phyloP scores from a whole-genome alignment of 768 basidiomycete species.

The Tricholoma terreum region DNA sequence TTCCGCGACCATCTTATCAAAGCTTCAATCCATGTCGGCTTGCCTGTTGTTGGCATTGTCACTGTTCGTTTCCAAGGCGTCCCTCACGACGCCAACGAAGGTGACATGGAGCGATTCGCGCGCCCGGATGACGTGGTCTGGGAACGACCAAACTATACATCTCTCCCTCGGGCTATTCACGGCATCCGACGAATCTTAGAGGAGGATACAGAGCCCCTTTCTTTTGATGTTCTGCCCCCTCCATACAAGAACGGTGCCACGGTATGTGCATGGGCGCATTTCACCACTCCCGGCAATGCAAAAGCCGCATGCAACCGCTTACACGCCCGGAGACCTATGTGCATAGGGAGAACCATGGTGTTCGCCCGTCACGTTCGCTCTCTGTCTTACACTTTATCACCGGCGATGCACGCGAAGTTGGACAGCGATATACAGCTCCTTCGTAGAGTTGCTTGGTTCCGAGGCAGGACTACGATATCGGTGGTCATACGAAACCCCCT shows the following conservation, averaged over 20 bases:
- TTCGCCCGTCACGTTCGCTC: constrained; percentile 53
- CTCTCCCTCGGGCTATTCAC: constrained; percentile 36
- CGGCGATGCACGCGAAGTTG: constrained; percentile 36
- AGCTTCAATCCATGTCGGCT: constrained; percentile 50
- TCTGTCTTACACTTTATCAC: constrained; percentile 43
- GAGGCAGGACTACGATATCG: constrained; percentile 26
- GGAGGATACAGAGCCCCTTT: constrained; percentile 25
- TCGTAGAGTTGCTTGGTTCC: constrained; percentile 31
- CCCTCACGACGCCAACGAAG: constrained; percentile 41
- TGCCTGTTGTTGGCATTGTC: constrained; percentile 55
- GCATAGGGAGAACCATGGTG: constrained; percentile 44
- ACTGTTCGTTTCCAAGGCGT: constrained; percentile 61
- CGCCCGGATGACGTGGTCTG: constrained; percentile 49
- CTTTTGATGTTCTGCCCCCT: constrained; percentile 47
- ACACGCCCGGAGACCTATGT: constrained; percentile 42
- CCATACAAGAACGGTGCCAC: constrained; percentile 45
- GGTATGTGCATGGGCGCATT: constrained; percentile 55
- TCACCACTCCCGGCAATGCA: constrained; percentile 50
- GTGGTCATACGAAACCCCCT: constrained; percentile 16
- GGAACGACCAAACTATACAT: constrained; percentile 42
- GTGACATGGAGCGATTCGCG: constrained; percentile 44
- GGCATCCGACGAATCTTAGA: constrained; percentile 42
- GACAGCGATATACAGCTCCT: constrained; percentile 45
- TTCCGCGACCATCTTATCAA: constrained; percentile 40
- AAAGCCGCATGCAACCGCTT: constrained; percentile 45